Conservation (phyloP, 2,329 filamentous ascomycete species). For the Sclerotinia glacialis region DNA sequence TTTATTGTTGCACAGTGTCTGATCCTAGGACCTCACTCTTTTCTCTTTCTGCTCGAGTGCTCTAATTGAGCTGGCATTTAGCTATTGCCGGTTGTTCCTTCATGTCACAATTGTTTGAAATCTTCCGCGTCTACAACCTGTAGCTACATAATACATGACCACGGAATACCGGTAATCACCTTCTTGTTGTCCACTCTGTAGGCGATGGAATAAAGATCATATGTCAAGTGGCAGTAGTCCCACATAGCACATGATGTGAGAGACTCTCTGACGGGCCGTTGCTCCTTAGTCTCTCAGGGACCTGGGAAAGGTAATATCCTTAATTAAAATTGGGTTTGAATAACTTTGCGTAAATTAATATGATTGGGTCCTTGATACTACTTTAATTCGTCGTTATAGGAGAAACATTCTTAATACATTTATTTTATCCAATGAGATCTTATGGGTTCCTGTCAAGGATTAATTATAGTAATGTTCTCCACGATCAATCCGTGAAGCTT, state of each 20-base stretch:
- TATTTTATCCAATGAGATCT: background rate
- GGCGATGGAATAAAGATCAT: background rate
- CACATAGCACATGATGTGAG: constrained; percentile 20
- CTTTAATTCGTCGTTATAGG: background rate
- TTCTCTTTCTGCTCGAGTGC: background rate
- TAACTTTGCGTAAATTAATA: background rate
- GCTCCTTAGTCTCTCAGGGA: constrained; percentile 16
- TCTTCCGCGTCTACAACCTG: background rate
- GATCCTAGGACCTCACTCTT: background rate
- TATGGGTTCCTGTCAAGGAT: background rate
- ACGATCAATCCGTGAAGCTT: constrained; percentile 11
- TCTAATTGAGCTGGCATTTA: background rate
- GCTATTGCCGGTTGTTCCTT: background rate
- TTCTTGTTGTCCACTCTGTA: background rate
- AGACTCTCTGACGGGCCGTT: constrained; percentile 16
- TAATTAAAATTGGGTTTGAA: constrained; percentile 12
- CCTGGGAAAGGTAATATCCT: background rate
- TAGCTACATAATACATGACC: background rate
- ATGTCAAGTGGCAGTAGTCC: constrained; percentile 13
- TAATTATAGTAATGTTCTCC: background rate
- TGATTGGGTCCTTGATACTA: background rate
- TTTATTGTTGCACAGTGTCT: background rate
- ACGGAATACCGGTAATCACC: background rate
- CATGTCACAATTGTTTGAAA: background rate
- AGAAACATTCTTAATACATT: background rate